Percentiles rank a stretch among this genome's conserved stretches.
Evolutionary conservation across 23 red algal genomes (phyloP).

Genomic region (Gracilaria gracilis): DNA sequence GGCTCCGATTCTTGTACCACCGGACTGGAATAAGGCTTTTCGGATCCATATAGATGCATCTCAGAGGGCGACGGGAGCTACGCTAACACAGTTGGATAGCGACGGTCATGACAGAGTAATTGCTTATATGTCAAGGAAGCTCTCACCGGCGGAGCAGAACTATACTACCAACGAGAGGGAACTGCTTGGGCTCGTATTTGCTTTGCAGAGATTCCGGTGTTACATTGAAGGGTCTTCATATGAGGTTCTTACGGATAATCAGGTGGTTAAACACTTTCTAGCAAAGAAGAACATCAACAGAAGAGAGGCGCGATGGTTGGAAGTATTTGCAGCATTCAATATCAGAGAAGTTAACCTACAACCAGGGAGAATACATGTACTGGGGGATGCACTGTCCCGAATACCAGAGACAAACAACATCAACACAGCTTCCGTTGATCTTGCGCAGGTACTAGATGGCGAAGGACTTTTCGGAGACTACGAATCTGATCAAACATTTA

Average conservation of each 20-base stretch:
- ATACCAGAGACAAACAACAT: not conserved
- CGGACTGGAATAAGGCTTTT: constrained; percentile 28
- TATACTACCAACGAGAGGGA: not conserved
- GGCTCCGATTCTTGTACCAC: constrained; percentile 27
- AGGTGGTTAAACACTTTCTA: constrained; percentile 4
- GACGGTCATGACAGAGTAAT: too few species aligned
- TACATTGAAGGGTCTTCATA: constrained; percentile 36
- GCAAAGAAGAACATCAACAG: constrained; percentile 23
- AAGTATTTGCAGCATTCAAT: not conserved
- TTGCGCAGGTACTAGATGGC: not conserved
- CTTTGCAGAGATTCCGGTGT: constrained; percentile 29
- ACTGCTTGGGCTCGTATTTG: constrained; percentile 6
- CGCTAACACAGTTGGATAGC: too few species aligned
- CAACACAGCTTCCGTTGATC: not conserved
- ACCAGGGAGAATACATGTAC: not conserved
- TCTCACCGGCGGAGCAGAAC: too few species aligned
- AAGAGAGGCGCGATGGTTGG: not conserved
- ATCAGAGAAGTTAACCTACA: constrained; percentile 10
- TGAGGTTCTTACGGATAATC: constrained; percentile 40
- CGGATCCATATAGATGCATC: constrained; percentile 29
- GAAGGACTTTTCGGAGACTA: not conserved
- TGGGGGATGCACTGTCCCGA: constrained; percentile 22
- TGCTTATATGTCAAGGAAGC: too few species aligned
- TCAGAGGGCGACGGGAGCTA: not conserved
- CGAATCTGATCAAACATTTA: not conserved